Conservation (phyloP, 2,329 filamentous ascomycete species). For the Pestalotiopsis sp. region DNA sequence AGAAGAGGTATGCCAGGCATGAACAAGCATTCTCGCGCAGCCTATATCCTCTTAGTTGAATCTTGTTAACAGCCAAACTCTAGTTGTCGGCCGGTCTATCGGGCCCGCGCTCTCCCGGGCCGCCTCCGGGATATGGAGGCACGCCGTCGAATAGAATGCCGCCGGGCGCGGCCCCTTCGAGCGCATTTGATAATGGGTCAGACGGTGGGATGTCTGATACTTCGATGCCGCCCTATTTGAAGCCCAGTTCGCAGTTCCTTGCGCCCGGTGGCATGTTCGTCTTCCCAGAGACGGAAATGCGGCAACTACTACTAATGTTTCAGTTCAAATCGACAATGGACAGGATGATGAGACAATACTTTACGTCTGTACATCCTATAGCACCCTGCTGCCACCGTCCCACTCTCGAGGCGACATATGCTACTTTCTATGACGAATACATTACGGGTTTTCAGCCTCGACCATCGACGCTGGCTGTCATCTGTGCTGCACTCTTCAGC, state of each 20-base stretch:
- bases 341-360: conserved; percentile 66
- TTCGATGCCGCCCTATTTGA: conserved; percentile 54
- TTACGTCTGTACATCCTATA: conserved; percentile 66
- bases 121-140: conserved; percentile 19
- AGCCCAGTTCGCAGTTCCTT: conserved; percentile 66
- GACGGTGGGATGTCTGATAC: conserved; percentile 24
- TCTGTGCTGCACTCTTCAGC: conserved; percentile 70
- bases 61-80: background rate
- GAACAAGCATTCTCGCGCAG: conserved; percentile 4
- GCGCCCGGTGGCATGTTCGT: conserved; percentile 68
- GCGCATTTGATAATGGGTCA: conserved; percentile 22
- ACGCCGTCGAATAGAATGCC: conserved; percentile 19
- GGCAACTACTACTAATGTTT: conserved; percentile 56
- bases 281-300: conserved; percentile 53
- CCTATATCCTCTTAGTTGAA: background rate
- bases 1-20: conserved; percentile 58
- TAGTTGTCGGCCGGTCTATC: conserved; percentile 37
- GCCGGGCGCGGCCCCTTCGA: conserved; percentile 19
- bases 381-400: conserved; percentile 67
- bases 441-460: conserved; percentile 60
- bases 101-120: conserved; percentile 19
- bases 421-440: conserved; percentile 65
- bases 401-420: conserved; percentile 65
- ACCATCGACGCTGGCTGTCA: conserved; percentile 64
- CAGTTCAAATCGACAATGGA: conserved; percentile 62